Conservation (phyloP, 164 flowering plant species). For the Tinospora cordifolia region DNA sequence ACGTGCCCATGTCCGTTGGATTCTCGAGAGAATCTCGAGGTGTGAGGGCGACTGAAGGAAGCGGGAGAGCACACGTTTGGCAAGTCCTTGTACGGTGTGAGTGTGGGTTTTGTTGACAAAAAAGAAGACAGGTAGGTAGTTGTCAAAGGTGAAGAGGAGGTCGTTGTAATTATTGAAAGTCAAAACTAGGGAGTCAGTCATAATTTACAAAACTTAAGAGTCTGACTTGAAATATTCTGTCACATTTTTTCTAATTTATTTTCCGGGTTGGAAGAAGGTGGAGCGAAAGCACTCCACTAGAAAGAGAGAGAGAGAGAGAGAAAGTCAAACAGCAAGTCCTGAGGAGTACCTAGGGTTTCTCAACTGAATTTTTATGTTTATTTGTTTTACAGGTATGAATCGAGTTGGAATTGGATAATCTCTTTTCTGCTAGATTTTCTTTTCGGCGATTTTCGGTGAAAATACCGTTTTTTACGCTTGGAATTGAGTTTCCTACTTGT, state of each 20-base stretch:
- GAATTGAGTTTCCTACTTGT: neutral
- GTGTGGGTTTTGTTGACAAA: neutral
- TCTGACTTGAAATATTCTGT: neutral
- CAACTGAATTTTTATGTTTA: neutral
- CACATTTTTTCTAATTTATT: neutral
- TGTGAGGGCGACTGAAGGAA: neutral
- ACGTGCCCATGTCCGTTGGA: no score
- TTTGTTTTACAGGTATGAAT: neutral
- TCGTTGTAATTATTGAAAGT: neutral
- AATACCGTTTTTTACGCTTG: neutral
- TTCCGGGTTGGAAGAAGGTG: neutral
- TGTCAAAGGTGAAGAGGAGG: neutral
- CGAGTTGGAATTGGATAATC: neutral
- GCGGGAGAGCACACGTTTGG: neutral
- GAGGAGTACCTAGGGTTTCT: neutral
- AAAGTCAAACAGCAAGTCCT: neutral
- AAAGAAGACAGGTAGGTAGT: neutral
- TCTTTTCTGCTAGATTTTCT: neutral
- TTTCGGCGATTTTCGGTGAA: neutral
- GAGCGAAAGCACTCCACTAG: neutral
- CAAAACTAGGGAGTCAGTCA: neutral
- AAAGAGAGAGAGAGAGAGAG: neutral
- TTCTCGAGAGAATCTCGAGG: neutral
- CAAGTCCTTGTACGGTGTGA: neutral
- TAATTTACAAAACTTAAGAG: neutral